Evolutionary conservation across 1,139 yeast genomes (phyloP).

Genomic region (Suhomyces bolitotheri): DNA sequence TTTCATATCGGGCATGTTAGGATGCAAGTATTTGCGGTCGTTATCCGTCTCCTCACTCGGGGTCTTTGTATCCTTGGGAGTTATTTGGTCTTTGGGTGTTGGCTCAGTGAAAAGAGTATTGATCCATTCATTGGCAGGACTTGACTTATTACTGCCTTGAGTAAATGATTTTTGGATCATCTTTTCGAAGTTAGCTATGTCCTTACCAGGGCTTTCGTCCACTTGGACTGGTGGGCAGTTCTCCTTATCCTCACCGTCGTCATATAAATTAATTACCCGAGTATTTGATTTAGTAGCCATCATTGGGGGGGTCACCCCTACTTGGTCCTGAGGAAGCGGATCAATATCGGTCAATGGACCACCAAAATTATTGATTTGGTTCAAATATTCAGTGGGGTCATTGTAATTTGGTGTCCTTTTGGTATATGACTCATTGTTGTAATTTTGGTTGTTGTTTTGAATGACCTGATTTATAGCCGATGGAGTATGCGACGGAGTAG

Average conservation of each 20-base stretch:
- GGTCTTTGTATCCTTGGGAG: conserved; percentile 46
- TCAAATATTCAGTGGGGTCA: conserved; percentile 48
- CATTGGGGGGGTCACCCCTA: conserved; percentile 47
- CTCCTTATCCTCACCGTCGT: conserved; percentile 44
- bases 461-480: conserved; percentile 47
- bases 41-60: conserved; percentile 23
- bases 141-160: conserved; percentile 30
- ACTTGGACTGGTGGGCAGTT: conserved; percentile 39
- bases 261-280: conserved; percentile 43
- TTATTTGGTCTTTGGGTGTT: conserved; percentile 46
- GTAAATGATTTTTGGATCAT: conserved; percentile 41
- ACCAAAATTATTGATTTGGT: conserved; percentile 49
- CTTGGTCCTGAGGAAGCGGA: conserved; percentile 42
- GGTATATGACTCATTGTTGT: conserved; percentile 13
- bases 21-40: conserved; percentile 19
- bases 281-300: conserved; percentile 51
- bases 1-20: conserved; percentile 32
- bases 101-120: conserved; percentile 42
- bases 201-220: conserved; percentile 19
- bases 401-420: conserved; percentile 35
- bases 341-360: conserved; percentile 60
- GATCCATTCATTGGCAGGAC: conserved; percentile 41
- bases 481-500: conserved; percentile 48
- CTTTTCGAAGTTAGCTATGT: conserved; percentile 39
- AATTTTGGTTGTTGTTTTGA: conserved; percentile 21